phyloP scores from a whole-genome alignment of 495 filamentous ascomycete genomes.

The Penicillium mononematosum region DNA sequence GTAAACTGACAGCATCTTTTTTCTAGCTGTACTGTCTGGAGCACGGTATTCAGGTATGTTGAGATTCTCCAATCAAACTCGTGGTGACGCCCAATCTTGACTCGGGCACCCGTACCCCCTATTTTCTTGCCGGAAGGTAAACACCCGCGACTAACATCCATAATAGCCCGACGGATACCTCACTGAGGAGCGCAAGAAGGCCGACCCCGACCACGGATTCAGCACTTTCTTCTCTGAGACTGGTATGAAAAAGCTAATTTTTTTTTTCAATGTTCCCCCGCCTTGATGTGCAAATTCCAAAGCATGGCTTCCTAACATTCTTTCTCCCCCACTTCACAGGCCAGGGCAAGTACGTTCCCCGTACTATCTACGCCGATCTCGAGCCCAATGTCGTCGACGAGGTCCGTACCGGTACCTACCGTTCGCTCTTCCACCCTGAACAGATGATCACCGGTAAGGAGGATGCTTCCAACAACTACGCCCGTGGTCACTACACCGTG shows the following conservation, averaged over 20 bases:
- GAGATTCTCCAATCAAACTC: constrained; percentile 14
- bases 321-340: constrained; percentile 52
- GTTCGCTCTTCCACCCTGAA: constrained; percentile 95
- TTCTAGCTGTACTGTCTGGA: constrained; percentile 97
- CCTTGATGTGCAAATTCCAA: constrained; percentile 9
- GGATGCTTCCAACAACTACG: constrained; percentile 99
- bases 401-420: constrained; percentile 96
- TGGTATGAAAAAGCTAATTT: constrained; percentile 55
- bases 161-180: constrained; percentile 94
- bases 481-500: constrained; percentile 97
- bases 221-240: constrained; percentile 99
- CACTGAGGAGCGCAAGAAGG: constrained; percentile 97
- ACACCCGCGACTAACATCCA: constrained; percentile 25
- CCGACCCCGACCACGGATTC: constrained; percentile 94
- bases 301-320: constrained; percentile 17
- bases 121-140: constrained; percentile 21
- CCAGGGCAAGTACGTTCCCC: constrained; percentile 97
- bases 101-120: constrained; percentile 21
- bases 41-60: constrained; percentile 95
- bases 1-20: constrained; percentile 29
- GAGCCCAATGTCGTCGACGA: constrained; percentile 99
- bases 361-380: constrained; percentile 99
- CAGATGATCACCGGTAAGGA: constrained; percentile 99
- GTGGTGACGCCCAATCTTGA: constrained; percentile 20
- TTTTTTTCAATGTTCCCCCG: constrained; percentile 12